These are phyloP conservation scores for Rhododendron ferrugineum DNA, from an alignment of 148 eudicot species.

Conservation along the genomic window DNA sequence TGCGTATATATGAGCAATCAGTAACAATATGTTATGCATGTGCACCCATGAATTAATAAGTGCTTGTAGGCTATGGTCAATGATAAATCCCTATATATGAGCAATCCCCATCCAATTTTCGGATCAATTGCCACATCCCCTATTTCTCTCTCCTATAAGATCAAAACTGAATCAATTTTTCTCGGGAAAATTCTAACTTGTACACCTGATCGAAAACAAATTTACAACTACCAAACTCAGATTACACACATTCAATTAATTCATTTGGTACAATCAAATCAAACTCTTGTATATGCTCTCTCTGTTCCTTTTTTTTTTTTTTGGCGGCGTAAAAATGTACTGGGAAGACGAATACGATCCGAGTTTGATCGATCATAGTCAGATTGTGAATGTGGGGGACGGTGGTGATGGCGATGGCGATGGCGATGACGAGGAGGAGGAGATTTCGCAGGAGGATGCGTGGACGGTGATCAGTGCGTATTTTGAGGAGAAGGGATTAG, in stretches of 20 bases:
- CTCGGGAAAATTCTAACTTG: neutral
- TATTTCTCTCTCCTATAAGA: neutral
- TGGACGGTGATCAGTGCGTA: conserved; percentile 95
- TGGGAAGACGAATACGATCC: conserved; percentile 9
- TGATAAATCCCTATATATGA: neutral
- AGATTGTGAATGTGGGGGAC: neutral
- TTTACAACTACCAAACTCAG: neutral
- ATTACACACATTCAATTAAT: neutral
- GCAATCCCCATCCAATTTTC: neutral
- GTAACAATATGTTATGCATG: neutral
- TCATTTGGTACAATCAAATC: neutral
- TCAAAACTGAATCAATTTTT: conserved; percentile 1
- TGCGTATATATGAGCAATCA: neutral
- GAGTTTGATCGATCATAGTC: neutral
- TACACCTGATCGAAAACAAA: neutral
- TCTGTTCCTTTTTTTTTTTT: neutral
- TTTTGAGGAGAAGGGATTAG: conserved; percentile 86
- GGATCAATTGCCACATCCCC: neutral
- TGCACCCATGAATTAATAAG: neutral
- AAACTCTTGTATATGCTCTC: neutral
- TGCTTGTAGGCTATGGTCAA: neutral
- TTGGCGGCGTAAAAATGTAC: neutral
- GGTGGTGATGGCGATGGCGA: neutral
- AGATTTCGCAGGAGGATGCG: conserved; percentile 86
- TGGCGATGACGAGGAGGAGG: conserved; percentile 53